These are phyloP conservation scores for Saccharomycopsis guyanensis DNA, from an alignment of 805 yeast genomes.

Conservation along the genomic window DNA sequence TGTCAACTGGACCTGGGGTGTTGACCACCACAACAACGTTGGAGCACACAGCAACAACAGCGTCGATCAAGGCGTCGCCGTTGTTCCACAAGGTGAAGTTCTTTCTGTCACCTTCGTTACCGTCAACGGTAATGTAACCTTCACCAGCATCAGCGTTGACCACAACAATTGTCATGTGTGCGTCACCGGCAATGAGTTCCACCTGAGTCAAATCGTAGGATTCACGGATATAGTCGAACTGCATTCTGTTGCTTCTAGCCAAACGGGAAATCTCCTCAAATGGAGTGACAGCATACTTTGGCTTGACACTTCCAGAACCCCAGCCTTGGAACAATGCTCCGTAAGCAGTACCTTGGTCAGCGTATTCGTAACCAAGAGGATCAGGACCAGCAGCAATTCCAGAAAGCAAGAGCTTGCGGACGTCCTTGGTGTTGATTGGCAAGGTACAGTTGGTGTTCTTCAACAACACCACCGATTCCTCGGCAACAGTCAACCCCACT, in stretches of 20 bases:
- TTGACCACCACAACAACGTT: slow-evolving; percentile 53
- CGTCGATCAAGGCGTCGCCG: slow-evolving; percentile 45
- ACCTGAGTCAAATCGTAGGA: slow-evolving; percentile 38
- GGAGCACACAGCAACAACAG: slow-evolving; percentile 41
- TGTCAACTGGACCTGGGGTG: slow-evolving; percentile 51
- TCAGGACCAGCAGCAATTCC: slow-evolving; percentile 48
- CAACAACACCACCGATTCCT: slow-evolving; percentile 48
- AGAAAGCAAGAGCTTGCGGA: slow-evolving; percentile 32
- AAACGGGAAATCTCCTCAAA: slow-evolving; percentile 43
- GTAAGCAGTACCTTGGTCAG: slow-evolving; percentile 42
- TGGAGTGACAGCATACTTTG: slow-evolving; percentile 50
- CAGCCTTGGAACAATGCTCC: slow-evolving; percentile 57
- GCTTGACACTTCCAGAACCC: slow-evolving; percentile 58
- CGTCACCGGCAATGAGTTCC: slow-evolving; percentile 38
- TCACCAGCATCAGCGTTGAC: slow-evolving; percentile 51
- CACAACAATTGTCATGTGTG: slow-evolving; percentile 48
- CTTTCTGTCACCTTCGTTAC: slow-evolving; percentile 53
- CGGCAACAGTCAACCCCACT: slow-evolving; percentile 44
- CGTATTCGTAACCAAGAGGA: slow-evolving; percentile 43
- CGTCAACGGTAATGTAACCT: slow-evolving; percentile 49
- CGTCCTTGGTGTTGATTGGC: slow-evolving; percentile 40
- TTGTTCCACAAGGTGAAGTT: slow-evolving; percentile 48
- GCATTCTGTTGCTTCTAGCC: slow-evolving; percentile 39
- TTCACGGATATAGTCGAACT: slow-evolving; percentile 38
- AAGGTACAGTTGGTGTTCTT: slow-evolving; percentile 44